Percentiles rank a stretch among this genome's conserved stretches.
Evolutionary conservation across 2,329 filamentous ascomycete genomes (phyloP).

Genomic region (Phialemoniopsis sp.): DNA sequence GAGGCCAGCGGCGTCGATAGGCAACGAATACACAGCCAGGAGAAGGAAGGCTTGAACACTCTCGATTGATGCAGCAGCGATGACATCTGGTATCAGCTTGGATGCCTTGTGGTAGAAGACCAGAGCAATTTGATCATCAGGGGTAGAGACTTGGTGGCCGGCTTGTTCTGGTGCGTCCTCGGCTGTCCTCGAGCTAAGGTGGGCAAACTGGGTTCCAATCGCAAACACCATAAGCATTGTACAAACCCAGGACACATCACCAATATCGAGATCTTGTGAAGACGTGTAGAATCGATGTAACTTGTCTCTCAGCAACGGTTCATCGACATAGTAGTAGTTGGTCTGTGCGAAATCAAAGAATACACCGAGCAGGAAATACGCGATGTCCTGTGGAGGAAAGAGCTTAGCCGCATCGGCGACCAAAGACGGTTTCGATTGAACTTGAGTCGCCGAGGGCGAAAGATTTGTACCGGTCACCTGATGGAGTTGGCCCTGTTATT

Average conservation of each 20-base stretch:
- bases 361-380: constrained; percentile 38
- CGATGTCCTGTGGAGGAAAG: constrained; percentile 41
- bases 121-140: constrained; percentile 49
- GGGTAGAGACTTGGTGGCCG: constrained; percentile 23
- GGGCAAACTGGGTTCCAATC: constrained; percentile 46
- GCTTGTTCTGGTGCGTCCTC: constrained; percentile 19
- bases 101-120: constrained; percentile 54
- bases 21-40: constrained; percentile 50
- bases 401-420: constrained; percentile 31
- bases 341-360: constrained; percentile 45
- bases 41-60: constrained; percentile 55
- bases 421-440: constrained; percentile 31
- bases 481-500: constrained; percentile 19
- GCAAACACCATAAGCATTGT: constrained; percentile 42
- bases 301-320: constrained; percentile 33
- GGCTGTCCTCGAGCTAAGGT: constrained; percentile 46
- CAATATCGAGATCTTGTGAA: constrained; percentile 27
- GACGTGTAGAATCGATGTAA: constrained; percentile 36
- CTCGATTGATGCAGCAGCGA: constrained; percentile 50
- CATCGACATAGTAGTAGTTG: constrained; percentile 43
- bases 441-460: constrained; percentile 34
- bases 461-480: constrained; percentile 27
- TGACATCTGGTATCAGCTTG: constrained; percentile 51
- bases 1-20: constrained; percentile 51
- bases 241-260: constrained; percentile 36